Conservation (phyloP, 139 green algal species). For the Ostreobium quekettii region DNA sequence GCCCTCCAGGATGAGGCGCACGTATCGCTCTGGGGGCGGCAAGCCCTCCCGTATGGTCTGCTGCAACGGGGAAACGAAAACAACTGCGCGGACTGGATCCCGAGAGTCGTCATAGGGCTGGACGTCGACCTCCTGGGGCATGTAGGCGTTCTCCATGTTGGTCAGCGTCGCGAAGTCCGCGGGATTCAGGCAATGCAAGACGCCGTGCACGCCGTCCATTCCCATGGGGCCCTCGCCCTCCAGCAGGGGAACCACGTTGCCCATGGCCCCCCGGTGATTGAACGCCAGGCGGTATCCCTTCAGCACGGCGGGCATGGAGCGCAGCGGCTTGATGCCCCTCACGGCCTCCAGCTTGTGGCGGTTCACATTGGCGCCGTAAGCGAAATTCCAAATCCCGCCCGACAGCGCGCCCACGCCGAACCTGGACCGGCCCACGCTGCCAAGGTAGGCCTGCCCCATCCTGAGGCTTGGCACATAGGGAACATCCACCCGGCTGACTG, state of each 20-base stretch:
- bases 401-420: slow-evolving; percentile 12
- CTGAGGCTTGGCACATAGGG: slow-evolving; percentile 27
- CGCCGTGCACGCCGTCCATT: slow-evolving; percentile 37
- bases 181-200: slow-evolving; percentile 33
- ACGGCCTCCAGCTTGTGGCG: slow-evolving; percentile 31
- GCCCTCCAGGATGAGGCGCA: slow-evolving; percentile 33
- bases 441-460: background rate
- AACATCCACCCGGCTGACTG: slow-evolving; percentile 17
- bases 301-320: slow-evolving; percentile 30
- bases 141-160: slow-evolving; percentile 52
- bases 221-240: background rate
- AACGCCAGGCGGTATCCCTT: slow-evolving; percentile 34
- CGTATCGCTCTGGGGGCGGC: slow-evolving; percentile 35
- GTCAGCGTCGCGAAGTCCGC: slow-evolving; percentile 31
- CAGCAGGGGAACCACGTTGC: slow-evolving; percentile 22
- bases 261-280: slow-evolving; percentile 39
- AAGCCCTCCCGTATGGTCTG: slow-evolving; percentile 25
- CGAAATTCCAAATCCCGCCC: slow-evolving; percentile 46
- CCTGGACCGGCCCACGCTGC: background rate
- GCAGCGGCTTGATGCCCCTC: slow-evolving; percentile 29
- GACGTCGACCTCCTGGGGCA: slow-evolving; percentile 34
- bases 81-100: slow-evolving; percentile 26
- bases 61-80: slow-evolving; percentile 37
- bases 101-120: slow-evolving; percentile 13
- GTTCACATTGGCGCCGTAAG: slow-evolving; percentile 51